Evolutionary conservation across 805 yeast genomes (phyloP).

Genomic region (Ogataea degrootiae): DNA sequence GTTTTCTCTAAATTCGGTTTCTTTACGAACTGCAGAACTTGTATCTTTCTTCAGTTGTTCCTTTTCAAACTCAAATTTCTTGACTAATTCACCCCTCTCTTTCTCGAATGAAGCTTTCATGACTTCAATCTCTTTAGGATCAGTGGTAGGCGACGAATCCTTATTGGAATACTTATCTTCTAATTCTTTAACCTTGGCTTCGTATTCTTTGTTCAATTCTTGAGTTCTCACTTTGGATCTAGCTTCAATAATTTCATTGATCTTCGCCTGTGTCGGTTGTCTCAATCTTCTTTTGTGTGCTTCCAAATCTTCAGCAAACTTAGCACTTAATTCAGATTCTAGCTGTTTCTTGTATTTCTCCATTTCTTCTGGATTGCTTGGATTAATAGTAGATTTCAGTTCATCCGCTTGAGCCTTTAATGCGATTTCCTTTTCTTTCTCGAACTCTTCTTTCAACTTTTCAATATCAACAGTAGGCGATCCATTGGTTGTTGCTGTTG

Average conservation of each 20-base stretch:
- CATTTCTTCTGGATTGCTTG: constrained; percentile 3
- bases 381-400: constrained; percentile 19
- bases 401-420: constrained; percentile 16
- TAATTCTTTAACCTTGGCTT: constrained; percentile 19
- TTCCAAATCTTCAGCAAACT: constrained; percentile 26
- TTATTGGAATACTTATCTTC: constrained; percentile 7
- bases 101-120: constrained; percentile 7
- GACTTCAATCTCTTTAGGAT: not conserved
- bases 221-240: constrained; percentile 30
- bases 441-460: constrained; percentile 17
- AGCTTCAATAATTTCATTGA: constrained; percentile 32
- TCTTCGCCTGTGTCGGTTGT: constrained; percentile 34
- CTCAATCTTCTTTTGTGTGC: constrained; percentile 32
- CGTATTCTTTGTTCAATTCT: constrained; percentile 30
- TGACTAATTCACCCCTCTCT: constrained; percentile 15
- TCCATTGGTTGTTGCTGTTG: not conserved
- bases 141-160: not conserved
- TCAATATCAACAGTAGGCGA: constrained; percentile 3
- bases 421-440: constrained; percentile 16
- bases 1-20: constrained; percentile 52
- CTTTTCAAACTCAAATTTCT: constrained; percentile 23
- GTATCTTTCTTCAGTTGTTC: constrained; percentile 40
- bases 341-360: constrained; percentile 22
- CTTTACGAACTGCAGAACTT: constrained; percentile 48
- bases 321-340: constrained; percentile 29